Base-by-base conservation (phyloP, 495 filamentous ascomycete genomes). In the Lindgomyces ingoldianus region DNA sequence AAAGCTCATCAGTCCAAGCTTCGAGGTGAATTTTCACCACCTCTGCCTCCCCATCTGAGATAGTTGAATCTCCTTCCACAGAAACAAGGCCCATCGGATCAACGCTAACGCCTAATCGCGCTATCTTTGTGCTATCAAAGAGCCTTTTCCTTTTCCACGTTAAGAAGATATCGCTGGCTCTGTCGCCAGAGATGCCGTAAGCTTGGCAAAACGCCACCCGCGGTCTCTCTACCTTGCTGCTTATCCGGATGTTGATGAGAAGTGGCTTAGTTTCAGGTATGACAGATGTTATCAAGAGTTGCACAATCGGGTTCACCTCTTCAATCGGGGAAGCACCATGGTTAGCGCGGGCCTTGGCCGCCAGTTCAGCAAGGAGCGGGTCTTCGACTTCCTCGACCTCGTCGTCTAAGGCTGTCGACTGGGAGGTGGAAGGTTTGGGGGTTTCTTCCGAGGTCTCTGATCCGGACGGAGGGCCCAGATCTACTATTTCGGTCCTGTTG, bases 101-200 rank as follows among this genome's bases (percentile, higher is more conserved):
- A 3, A 82, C 72, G 14, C 68, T 78, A 29, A 86, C 81, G 27
- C 81, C 89, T 56, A 89, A 80, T 29, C 87, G 87, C 50, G 79
- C 83, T 64, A 89, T 88, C 4, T 87, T 92, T 24, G 88, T 89
- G 29, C 85, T 79, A 60, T 89, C 84, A 67, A 86, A 95, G 1
- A 96, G 71, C 61, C 85, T 84, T 48, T 84, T 85, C 8, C 85
- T 83, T 53, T 85, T 87, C 88, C 91, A 96, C 1, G 89, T 93
- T 16, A 97, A 74, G 67, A 91, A 89, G 9, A 96, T 76, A 6
- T 77, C 71, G 22, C 74, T 73, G 16, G 81, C 75, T 42, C 79
- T 60, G 9, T 80, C 79, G 1, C 71, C 66, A 0, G 74, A 64
- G 49, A 91, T 79, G 2, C 69, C 74, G 64, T 91, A 86, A 22